Evolutionary conservation across 164 flowering plant species (phyloP).

Genomic region (Vitis riparia): DNA sequence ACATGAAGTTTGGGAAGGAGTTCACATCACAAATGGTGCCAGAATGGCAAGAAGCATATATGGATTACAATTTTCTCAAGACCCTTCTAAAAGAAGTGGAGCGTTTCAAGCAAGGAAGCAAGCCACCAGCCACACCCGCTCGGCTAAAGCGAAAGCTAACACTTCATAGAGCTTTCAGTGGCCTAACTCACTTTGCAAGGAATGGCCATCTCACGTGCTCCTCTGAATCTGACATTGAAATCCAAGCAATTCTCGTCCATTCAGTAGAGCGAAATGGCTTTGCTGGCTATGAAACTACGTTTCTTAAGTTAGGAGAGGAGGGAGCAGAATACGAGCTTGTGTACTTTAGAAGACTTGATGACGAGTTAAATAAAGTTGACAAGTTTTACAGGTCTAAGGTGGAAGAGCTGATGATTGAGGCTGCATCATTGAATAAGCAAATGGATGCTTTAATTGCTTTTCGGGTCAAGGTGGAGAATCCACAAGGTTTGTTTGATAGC

Average conservation of each 20-base stretch:
- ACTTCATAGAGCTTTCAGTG: slow-evolving; percentile 51
- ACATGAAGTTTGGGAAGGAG: slow-evolving; percentile 80
- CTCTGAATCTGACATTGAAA: slow-evolving; percentile 14
- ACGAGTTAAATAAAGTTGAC: slow-evolving; percentile 37
- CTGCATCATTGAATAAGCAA: slow-evolving; percentile 28
- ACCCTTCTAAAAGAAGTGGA: slow-evolving; percentile 34
- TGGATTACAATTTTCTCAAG: slow-evolving; percentile 51
- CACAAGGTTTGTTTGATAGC: slow-evolving; percentile 23
- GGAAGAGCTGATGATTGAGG: slow-evolving; percentile 38
- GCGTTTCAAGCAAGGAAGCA: slow-evolving; percentile 13
- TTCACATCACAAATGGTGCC: slow-evolving; percentile 67
- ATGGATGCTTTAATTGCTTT: slow-evolving; percentile 45
- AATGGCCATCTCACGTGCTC: background rate
- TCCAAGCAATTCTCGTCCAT: slow-evolving; percentile 27
- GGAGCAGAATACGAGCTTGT: slow-evolving; percentile 37
- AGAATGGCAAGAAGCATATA: slow-evolving; percentile 75
- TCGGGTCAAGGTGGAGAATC: slow-evolving; percentile 39
- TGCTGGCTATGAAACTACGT: slow-evolving; percentile 21
- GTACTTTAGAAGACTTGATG: slow-evolving; percentile 32
- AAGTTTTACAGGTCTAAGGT: slow-evolving; percentile 31
- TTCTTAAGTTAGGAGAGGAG: slow-evolving; percentile 27
- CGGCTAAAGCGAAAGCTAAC: slow-evolving; percentile 23
- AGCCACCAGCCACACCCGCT: slow-evolving; percentile 13
- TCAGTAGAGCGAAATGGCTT: slow-evolving; percentile 6
- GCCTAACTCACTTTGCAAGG: slow-evolving; percentile 21